phyloP scores from a whole-genome alignment of 352 stramenopile species.

The Globisporangium cylindrosporum region DNA sequence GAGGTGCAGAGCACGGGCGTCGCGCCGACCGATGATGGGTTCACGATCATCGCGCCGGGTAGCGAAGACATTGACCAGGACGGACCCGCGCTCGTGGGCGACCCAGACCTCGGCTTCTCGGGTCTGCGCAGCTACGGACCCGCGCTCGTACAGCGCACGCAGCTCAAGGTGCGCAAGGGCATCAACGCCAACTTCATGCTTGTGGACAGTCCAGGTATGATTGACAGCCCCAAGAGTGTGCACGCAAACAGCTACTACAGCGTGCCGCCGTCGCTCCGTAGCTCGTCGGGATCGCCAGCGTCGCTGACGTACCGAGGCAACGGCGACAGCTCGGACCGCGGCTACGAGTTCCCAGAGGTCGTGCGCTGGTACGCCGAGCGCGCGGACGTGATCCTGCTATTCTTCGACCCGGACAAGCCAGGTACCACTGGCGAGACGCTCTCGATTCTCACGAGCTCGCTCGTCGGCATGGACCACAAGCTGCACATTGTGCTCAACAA shows the following conservation, averaged over 20 bases:
- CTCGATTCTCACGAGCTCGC: conserved; percentile 95
- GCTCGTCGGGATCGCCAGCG: conserved; percentile 11
- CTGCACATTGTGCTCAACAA: conserved; percentile 99
- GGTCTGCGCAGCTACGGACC: conserved; percentile 95
- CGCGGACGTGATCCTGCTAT: conserved; percentile 98
- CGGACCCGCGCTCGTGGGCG: conserved; percentile 91
- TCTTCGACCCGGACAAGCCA: conserved; percentile 99
- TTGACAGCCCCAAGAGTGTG: conserved; percentile 92
- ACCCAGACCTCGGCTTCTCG: conserved; percentile 98
- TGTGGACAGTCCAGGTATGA: conserved; percentile 99
- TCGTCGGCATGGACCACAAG: conserved; percentile 99
- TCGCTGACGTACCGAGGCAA: conserved; percentile 39
- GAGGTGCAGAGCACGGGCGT: conserved; percentile 98
- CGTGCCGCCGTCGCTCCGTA: conserved; percentile 30
- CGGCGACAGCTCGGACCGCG: conserved; percentile 73
- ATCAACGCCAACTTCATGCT: conserved; percentile 97
- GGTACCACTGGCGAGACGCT: conserved; percentile 99
- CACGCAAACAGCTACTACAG: conserved; percentile 59
- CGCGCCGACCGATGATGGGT: conserved; percentile 99
- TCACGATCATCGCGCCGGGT: conserved; percentile 98
- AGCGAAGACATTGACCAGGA: conserved; percentile 96
- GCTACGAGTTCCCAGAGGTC: conserved; percentile 98
- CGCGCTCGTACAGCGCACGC: conserved; percentile 97
- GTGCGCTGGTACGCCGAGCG: conserved; percentile 98
- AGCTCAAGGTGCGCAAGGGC: conserved; percentile 96